phyloP scores from a whole-genome alignment of 371 early-diverging fungal species.

The Coemansia sp. region DNA sequence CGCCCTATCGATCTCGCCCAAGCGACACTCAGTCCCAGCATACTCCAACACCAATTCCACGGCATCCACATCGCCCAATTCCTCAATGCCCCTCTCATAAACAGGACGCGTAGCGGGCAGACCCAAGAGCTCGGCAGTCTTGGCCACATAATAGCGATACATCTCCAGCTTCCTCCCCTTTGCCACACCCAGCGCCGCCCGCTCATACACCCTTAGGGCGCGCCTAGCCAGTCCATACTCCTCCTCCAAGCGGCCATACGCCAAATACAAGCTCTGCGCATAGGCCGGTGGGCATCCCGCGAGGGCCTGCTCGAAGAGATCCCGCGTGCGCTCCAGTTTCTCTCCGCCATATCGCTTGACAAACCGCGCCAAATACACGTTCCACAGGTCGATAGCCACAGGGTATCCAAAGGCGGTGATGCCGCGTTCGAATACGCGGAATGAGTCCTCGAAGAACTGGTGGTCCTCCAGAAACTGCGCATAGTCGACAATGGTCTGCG shows the following conservation, averaged over 20 bases:
- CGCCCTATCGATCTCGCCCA: conserved; percentile 96
- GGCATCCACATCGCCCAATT: conserved; percentile 83
- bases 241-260: conserved; percentile 95
- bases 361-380: conserved; percentile 88
- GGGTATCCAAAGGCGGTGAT: conserved; percentile 95
- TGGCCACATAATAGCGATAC: conserved; percentile 88
- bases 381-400: conserved; percentile 97
- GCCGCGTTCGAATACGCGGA: conserved; percentile 94
- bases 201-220: conserved; percentile 92
- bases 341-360: conserved; percentile 78
- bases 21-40: conserved; percentile 83
- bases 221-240: conserved; percentile 88
- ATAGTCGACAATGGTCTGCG: conserved; percentile 95
- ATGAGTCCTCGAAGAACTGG: conserved; percentile 91
- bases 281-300: conserved; percentile 84
- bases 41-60: conserved; percentile 81
- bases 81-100: conserved; percentile 87
- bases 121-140: conserved; percentile 85
- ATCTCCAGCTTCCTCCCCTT: conserved; percentile 73
- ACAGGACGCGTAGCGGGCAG: conserved; percentile 86
- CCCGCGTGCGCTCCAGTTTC: conserved; percentile 90
- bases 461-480: conserved; percentile 87
- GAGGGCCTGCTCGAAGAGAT: conserved; percentile 95
- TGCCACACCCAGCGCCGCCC: conserved; percentile 79
- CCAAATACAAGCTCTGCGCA: conserved; percentile 83